Conservation (phyloP, 108 stramenopile species). For the Nitzschia sp. region DNA sequence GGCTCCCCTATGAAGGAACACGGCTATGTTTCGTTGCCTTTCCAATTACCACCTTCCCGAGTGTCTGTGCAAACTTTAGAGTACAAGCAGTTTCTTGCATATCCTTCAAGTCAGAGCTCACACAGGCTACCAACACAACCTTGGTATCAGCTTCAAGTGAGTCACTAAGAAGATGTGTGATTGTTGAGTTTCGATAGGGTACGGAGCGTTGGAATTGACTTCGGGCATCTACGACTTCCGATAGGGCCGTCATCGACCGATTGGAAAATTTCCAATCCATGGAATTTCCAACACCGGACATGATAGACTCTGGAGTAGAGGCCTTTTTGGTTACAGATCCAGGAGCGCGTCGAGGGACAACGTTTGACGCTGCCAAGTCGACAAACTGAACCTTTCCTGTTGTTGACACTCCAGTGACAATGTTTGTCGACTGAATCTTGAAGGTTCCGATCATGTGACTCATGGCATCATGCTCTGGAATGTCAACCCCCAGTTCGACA, state of each 20-base stretch:
- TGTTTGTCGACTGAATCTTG: constrained; percentile 66
- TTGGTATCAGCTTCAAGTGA: constrained; percentile 82
- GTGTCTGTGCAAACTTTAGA: constrained; percentile 53
- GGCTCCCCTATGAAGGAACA: not conserved
- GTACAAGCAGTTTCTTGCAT: constrained; percentile 54
- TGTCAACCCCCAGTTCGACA: constrained; percentile 48
- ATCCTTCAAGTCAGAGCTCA: constrained; percentile 65
- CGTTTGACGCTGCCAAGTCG: constrained; percentile 73
- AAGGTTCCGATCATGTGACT: constrained; percentile 73
- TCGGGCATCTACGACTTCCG: constrained; percentile 68
- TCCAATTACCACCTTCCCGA: constrained; percentile 63
- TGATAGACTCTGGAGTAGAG: constrained; percentile 19
- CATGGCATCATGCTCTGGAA: constrained; percentile 32
- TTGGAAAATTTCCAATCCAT: constrained; percentile 66
- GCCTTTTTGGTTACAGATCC: constrained; percentile 8
- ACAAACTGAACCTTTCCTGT: constrained; percentile 80
- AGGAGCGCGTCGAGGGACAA: constrained; percentile 20
- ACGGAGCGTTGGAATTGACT: constrained; percentile 72
- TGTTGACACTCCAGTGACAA: constrained; percentile 68
- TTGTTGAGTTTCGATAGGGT: constrained; percentile 82
- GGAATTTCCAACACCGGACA: constrained; percentile 33
- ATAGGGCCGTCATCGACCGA: constrained; percentile 65
- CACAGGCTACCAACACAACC: constrained; percentile 70
- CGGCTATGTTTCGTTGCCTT: constrained; percentile 70
- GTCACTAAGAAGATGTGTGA: constrained; percentile 81